Conservation (phyloP, 495 filamentous ascomycete species). For the Diplogelasinospora grovesii region DNA sequence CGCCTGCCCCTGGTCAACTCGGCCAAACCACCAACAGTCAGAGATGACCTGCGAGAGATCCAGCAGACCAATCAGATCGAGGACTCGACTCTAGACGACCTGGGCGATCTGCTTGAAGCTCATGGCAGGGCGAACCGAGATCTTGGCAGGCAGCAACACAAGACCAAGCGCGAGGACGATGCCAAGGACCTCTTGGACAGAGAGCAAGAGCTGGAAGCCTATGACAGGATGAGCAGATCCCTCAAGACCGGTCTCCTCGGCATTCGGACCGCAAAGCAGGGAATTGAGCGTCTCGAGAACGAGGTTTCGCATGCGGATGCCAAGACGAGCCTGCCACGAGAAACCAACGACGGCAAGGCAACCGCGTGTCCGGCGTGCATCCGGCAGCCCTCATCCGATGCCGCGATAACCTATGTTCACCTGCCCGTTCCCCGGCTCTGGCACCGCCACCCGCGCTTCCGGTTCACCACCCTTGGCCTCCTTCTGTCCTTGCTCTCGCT, state of each 20-base stretch:
- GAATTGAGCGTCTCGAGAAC: constrained; percentile 59
- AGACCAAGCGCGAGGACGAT: constrained; percentile 4
- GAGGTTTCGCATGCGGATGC: constrained; percentile 43
- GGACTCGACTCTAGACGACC: constrained; percentile 48
- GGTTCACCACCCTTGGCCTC: constrained; percentile 54
- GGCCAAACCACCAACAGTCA: constrained; percentile 38
- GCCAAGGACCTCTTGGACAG: constrained; percentile 18
- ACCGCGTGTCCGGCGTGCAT: constrained; percentile 10
- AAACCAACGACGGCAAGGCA: constrained; percentile 2
- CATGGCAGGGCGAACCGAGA: constrained; percentile 8
- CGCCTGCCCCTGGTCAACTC: constrained; percentile 40
- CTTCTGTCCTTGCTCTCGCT: constrained; percentile 36
- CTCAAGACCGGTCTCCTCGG: constrained; percentile 52
- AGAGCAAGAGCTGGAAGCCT: constrained; percentile 47
- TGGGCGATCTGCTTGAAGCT: constrained; percentile 33
- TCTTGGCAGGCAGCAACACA: neutral
- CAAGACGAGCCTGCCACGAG: constrained; percentile 9
- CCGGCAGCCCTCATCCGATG: neutral
- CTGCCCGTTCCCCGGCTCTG: constrained; percentile 57
- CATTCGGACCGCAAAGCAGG: constrained; percentile 60
- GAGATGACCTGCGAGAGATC: constrained; percentile 45
- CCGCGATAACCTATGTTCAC: constrained; percentile 25
- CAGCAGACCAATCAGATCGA: constrained; percentile 41
- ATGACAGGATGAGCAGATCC: constrained; percentile 51
- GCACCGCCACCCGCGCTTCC: constrained; percentile 36